Percentiles rank a stretch among this genome's conserved stretches.
phyloP scores from a whole-genome alignment of 345 rosid species.

The Noccaea caerulescens region DNA sequence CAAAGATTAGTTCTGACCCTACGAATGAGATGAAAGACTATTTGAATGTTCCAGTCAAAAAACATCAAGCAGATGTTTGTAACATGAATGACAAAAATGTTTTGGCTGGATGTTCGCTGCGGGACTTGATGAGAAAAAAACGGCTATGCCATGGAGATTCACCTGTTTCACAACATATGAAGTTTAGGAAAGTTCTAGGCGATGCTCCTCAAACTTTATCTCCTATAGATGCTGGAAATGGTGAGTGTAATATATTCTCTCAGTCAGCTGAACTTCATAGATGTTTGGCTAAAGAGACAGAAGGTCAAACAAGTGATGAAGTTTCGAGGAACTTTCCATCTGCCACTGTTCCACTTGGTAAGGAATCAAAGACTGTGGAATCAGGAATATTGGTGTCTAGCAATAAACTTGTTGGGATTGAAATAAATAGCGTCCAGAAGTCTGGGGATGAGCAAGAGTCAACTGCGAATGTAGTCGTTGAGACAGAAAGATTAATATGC shows the following conservation, averaged over 20 bases:
- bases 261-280: slow-evolving; percentile 37
- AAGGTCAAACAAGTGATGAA: slow-evolving; percentile 35
- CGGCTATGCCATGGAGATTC: slow-evolving; percentile 54
- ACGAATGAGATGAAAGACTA: slow-evolving; percentile 43
- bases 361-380: slow-evolving; percentile 32
- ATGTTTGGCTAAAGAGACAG: slow-evolving; percentile 38
- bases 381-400: slow-evolving; percentile 29
- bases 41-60: slow-evolving; percentile 42
- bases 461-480: slow-evolving; percentile 38
- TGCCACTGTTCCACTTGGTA: slow-evolving; percentile 34
- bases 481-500: slow-evolving; percentile 46
- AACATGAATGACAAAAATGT: slow-evolving; percentile 41
- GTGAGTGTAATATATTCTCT: slow-evolving; percentile 39
- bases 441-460: slow-evolving; percentile 38
- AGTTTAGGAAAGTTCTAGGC: slow-evolving; percentile 43
- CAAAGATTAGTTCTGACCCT: slow-evolving; percentile 40
- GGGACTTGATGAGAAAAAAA: slow-evolving; percentile 91
- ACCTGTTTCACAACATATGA: slow-evolving; percentile 46
- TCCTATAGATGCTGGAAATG: slow-evolving; percentile 32
- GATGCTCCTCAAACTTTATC: slow-evolving; percentile 40
- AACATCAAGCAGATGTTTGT: slow-evolving; percentile 42
- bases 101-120: slow-evolving; percentile 60
- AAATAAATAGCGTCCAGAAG: slow-evolving; percentile 31
- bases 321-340: slow-evolving; percentile 38
- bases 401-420: slow-evolving; percentile 39